phyloP scores from a whole-genome alignment of 2,329 filamentous ascomycete species.

The Aspergillus tubingensis region DNA sequence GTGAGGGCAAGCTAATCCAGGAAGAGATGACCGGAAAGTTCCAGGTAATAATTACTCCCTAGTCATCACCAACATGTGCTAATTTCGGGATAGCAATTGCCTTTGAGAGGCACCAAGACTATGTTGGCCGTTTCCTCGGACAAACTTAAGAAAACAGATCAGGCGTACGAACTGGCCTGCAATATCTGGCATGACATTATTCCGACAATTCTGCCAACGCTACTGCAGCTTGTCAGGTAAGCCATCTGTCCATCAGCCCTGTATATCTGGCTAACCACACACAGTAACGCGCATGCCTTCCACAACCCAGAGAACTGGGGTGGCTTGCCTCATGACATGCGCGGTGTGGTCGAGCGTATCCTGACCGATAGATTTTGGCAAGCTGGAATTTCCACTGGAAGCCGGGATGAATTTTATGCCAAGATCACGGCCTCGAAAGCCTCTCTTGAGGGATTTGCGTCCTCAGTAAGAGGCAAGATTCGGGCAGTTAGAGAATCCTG shows the following conservation, averaged over 20 bases:
- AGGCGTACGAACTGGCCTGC: conserved; percentile 73
- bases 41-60: conserved; percentile 51
- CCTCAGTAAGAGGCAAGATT: conserved; percentile 84
- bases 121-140: conserved; percentile 93
- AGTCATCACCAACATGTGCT: background rate
- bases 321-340: conserved; percentile 73
- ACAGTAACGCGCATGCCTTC: conserved; percentile 82
- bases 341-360: conserved; percentile 74
- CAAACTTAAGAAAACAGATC: conserved; percentile 72
- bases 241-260: conserved; percentile 11
- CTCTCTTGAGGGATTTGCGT: conserved; percentile 90
- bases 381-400: conserved; percentile 92
- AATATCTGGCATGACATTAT: conserved; percentile 84
- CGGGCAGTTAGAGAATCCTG: conserved; percentile 88
- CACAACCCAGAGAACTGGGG: conserved; percentile 86
- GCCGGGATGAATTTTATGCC: conserved; percentile 94
- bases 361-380: conserved; percentile 98
- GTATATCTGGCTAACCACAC: conserved; percentile 14
- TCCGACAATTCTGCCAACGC: conserved; percentile 76
- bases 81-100: conserved; percentile 59
- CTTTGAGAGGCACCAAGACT: conserved; percentile 83
- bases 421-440: conserved; percentile 84
- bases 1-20: conserved; percentile 77
- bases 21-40: conserved; percentile 74
- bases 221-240: conserved; percentile 78